Evolutionary conservation across 1,284 basidiomycete genomes (phyloP).

Genomic region (Vanrija pseudolonga): DNA sequence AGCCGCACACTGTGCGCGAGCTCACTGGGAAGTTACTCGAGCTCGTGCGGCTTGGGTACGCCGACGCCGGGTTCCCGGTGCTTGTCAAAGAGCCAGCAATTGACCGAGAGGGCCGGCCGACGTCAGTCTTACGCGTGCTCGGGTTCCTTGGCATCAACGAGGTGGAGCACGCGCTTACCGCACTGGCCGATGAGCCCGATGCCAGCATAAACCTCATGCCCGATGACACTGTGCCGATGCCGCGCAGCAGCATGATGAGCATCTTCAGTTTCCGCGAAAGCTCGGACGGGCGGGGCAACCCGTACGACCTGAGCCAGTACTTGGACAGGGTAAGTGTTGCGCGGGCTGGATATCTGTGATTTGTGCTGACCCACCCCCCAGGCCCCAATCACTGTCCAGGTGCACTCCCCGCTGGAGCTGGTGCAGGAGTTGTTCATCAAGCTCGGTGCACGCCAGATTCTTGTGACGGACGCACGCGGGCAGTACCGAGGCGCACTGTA

Average conservation of each 20-base stretch:
- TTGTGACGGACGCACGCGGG: slow-evolving; percentile 78
- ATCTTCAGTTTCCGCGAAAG: slow-evolving; percentile 47
- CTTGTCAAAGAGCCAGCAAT: slow-evolving; percentile 54
- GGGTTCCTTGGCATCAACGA: slow-evolving; percentile 91
- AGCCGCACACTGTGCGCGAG: slow-evolving; percentile 39
- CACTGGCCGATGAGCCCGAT: slow-evolving; percentile 68
- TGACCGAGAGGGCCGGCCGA: slow-evolving; percentile 34
- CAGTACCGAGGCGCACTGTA: slow-evolving; percentile 85
- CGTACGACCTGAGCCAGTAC: slow-evolving; percentile 80
- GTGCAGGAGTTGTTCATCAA: slow-evolving; percentile 89
- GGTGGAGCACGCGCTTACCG: slow-evolving; percentile 77
- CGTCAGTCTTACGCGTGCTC: slow-evolving; percentile 59
- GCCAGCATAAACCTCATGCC: slow-evolving; percentile 63
- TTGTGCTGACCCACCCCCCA: slow-evolving; percentile 42
- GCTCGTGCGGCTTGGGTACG: slow-evolving; percentile 37
- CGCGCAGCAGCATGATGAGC: slow-evolving; percentile 19
- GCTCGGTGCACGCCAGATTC: slow-evolving; percentile 81
- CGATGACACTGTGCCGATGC: slow-evolving; percentile 23
- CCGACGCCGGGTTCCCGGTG: slow-evolving; percentile 87
- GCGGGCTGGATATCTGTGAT: no score
- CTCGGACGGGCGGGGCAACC: slow-evolving; percentile 52
- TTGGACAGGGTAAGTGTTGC: slow-evolving; percentile 70
- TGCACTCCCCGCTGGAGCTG: slow-evolving; percentile 79
- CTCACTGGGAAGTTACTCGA: slow-evolving; percentile 44
- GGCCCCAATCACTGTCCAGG: slow-evolving; percentile 77